Conservation (phyloP, 2,329 filamentous ascomycete species). For the Alternaria sp. region DNA sequence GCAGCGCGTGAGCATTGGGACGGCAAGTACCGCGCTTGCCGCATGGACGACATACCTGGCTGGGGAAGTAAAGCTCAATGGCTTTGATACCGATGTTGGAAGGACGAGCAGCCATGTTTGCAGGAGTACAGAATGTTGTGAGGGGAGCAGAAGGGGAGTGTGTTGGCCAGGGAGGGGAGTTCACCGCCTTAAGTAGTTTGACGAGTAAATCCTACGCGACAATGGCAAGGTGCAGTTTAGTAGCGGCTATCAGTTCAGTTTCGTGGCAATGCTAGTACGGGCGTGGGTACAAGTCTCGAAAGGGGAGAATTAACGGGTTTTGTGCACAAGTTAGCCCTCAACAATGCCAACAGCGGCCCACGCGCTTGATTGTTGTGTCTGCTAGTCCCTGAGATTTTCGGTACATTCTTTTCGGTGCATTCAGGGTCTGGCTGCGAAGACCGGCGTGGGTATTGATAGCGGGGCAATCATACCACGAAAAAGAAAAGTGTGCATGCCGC, state of each 20-base stretch:
- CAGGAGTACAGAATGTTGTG: conserved; percentile 22
- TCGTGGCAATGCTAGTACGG: conserved; percentile 42
- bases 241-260: conserved; percentile 42
- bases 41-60: conserved; percentile 53
- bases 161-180: conserved; percentile 29
- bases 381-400: conserved; percentile 7
- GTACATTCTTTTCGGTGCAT: conserved; percentile 12
- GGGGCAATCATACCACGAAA: not conserved
- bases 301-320: conserved; percentile 35
- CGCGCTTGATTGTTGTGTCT: conserved; percentile 18
- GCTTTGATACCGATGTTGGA: conserved; percentile 63
- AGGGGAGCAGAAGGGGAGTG: conserved; percentile 25
- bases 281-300: conserved; percentile 21
- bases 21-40: not conserved
- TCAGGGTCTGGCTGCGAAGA: conserved; percentile 15
- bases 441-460: not conserved
- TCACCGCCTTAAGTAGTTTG: conserved; percentile 47
- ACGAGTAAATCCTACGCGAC: conserved; percentile 32
- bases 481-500: conserved; percentile 7
- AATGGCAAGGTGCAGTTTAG: conserved; percentile 47
- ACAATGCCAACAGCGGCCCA: conserved; percentile 36
- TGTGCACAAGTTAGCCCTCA: conserved; percentile 35
- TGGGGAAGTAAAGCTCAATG: conserved; percentile 64
- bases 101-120: conserved; percentile 56
- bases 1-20: not conserved